Base-by-base conservation (phyloP, 2,329 filamentous ascomycete species). In the Ustulina deusta region DNA sequence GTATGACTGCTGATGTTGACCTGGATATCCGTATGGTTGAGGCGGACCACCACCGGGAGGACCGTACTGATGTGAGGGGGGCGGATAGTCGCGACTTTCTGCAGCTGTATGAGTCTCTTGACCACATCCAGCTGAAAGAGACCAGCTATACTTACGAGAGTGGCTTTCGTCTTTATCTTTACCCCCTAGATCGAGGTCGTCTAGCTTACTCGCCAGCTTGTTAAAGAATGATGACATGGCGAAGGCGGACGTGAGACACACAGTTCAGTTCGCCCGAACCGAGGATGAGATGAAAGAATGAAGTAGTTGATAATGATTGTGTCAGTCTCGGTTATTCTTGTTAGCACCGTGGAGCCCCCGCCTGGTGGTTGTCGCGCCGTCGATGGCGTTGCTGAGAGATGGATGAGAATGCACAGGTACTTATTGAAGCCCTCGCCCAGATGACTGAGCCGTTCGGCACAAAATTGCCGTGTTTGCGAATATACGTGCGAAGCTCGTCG, bases 201-300 rank as follows among this genome's bases (percentile, higher is more conserved):
- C 77, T 15, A 78, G 71, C 73, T 77, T 77, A 64, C 72, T 74
- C 17, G 72, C 61, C 40, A 78, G 67, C 32, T 78, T 78, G 44
- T 72, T 75, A 59, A 78, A 71, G 63, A 78, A 77, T 3, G 77
- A 77, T 73, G 77, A 77, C 54, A 52, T 74, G 61, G 42, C 22
- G 48, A 58, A 3, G 22, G 6, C 15, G 15, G 57, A 32, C 4
- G 38, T 27, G 60, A 59, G 56, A 52, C 17, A 42, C 20, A 40
- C 7, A 46, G 42, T 1, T 46, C 17, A 17, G 54, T 17, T 44
- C 49, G 49, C 40, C 29, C 3, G 22, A 29, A 44, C 2, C 11
- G 6, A 25, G 17, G 27, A 27, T 2, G 25, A 17, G 49, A 49
- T 49, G 13, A 2, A 25, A n/a, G 20, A 40, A 32, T 11, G 20